phyloP scores from a whole-genome alignment of 345 rosid genomes.

The Melaleuca quinquenervia region DNA sequence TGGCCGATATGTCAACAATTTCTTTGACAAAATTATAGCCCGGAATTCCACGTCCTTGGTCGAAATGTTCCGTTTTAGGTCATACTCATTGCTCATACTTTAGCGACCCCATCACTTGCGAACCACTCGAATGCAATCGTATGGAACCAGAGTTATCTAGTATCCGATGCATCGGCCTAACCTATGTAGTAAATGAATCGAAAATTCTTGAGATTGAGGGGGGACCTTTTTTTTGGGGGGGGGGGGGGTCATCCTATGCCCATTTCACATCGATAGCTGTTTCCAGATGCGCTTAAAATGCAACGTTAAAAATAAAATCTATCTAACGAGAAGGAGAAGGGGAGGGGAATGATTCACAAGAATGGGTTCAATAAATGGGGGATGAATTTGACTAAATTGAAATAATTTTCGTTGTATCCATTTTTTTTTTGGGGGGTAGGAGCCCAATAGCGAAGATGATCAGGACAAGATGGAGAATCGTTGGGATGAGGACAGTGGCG shows the following conservation, averaged over 20 bases:
- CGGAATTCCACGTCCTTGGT: too few species aligned
- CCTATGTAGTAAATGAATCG: too few species aligned
- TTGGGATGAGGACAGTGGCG: background rate
- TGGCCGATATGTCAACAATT: too few species aligned
- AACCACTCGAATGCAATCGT: rapidly evolving
- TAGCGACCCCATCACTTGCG: rapidly evolving
- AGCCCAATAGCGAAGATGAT: background rate
- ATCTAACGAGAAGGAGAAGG: rapidly evolving
- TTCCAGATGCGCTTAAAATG: rapidly evolving
- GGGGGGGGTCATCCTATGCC: too few species aligned
- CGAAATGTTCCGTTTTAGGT: rapidly evolving
- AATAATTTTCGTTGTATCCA: background rate
- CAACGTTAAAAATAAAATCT: background rate
- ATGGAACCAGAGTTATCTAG: background rate
- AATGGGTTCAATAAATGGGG: background rate
- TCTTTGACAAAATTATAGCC: too few species aligned
- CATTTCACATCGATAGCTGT: too few species aligned
- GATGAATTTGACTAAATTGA: background rate
- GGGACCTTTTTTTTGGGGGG: too few species aligned
- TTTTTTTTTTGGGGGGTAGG: background rate
- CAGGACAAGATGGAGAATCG: background rate
- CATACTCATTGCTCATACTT: rapidly evolving
- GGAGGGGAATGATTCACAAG: background rate
- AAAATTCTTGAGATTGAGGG: background rate
- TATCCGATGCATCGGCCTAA: background rate